Conservation (phyloP, 1,284 basidiomycete species). For the Exobasidium rhododendri region DNA sequence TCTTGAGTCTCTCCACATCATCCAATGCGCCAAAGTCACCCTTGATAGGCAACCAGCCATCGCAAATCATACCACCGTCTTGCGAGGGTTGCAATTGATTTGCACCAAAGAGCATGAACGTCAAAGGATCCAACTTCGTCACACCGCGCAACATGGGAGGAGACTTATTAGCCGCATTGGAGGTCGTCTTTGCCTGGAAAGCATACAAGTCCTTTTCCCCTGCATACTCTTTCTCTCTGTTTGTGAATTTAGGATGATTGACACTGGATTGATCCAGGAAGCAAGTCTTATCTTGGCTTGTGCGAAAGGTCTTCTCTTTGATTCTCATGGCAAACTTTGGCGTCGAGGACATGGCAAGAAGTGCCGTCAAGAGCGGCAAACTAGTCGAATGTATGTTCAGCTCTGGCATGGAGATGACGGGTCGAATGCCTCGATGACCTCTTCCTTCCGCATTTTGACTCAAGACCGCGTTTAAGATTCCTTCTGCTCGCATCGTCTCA, state of each 20-base stretch:
- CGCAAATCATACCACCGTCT: slow-evolving; percentile 63
- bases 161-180: slow-evolving; percentile 56
- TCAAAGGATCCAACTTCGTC: slow-evolving; percentile 75
- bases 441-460: slow-evolving; percentile 15
- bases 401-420: slow-evolving; percentile 58
- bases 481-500: slow-evolving; percentile 70
- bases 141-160: slow-evolving; percentile 67
- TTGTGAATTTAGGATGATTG: slow-evolving; percentile 61
- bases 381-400: slow-evolving; percentile 66
- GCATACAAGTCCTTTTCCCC: slow-evolving; percentile 73
- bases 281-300: slow-evolving; percentile 73
- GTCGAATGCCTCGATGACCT: slow-evolving; percentile 29
- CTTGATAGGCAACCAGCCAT: slow-evolving; percentile 83
- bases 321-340: slow-evolving; percentile 89
- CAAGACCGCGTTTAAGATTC: slow-evolving; percentile 41
- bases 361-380: slow-evolving; percentile 74
- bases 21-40: slow-evolving; percentile 73
- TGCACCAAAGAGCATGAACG: slow-evolving; percentile 88
- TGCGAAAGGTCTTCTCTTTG: slow-evolving; percentile 71
- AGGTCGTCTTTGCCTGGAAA: slow-evolving; percentile 77
- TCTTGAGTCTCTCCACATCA: slow-evolving; percentile 78
- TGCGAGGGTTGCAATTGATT: slow-evolving; percentile 64
- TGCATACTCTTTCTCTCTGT: slow-evolving; percentile 57
- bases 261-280: slow-evolving; percentile 56
- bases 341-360: slow-evolving; percentile 80